phyloP scores from a whole-genome alignment of 139 green algal species.

The Coccomyxa sp. region DNA sequence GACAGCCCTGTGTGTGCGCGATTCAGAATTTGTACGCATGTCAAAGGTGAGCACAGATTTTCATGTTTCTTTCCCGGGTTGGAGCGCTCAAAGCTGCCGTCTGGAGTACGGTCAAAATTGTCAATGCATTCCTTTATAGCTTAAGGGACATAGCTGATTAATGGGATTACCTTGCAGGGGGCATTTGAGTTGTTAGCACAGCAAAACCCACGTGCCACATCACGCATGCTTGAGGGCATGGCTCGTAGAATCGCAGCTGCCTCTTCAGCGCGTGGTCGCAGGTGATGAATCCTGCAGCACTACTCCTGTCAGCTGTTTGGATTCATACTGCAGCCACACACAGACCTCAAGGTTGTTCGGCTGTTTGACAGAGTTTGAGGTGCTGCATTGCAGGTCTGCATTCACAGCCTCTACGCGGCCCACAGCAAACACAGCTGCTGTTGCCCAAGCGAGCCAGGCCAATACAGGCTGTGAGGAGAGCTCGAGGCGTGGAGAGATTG shows the following conservation, averaged over 20 bases:
- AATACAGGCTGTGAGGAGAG: background rate
- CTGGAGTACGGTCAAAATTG: background rate
- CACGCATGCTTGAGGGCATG: conserved; percentile 44
- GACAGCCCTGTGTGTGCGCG: conserved; percentile 59
- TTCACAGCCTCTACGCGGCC: background rate
- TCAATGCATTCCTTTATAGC: background rate
- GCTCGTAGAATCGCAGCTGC: conserved; percentile 29
- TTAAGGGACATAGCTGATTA: background rate
- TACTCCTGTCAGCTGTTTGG: background rate
- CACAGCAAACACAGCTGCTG: background rate
- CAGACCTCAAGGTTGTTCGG: background rate
- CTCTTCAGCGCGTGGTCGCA: conserved; percentile 2
- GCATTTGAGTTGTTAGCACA: conserved; percentile 37
- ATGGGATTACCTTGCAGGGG: conserved; percentile 7
- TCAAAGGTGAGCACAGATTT: conserved; percentile 24
- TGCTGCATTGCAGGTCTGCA: background rate
- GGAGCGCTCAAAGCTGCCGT: background rate
- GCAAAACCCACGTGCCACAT: conserved; percentile 23
- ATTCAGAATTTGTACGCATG: conserved; percentile 75
- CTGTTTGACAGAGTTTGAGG: no score
- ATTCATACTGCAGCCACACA: background rate
- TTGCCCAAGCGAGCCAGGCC: background rate
- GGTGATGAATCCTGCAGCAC: background rate
- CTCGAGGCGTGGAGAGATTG: conserved; percentile 44
- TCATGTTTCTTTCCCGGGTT: background rate